Conservation (phyloP, 75 land plant genomes). For the Sequoiadendron giganteum region DNA sequence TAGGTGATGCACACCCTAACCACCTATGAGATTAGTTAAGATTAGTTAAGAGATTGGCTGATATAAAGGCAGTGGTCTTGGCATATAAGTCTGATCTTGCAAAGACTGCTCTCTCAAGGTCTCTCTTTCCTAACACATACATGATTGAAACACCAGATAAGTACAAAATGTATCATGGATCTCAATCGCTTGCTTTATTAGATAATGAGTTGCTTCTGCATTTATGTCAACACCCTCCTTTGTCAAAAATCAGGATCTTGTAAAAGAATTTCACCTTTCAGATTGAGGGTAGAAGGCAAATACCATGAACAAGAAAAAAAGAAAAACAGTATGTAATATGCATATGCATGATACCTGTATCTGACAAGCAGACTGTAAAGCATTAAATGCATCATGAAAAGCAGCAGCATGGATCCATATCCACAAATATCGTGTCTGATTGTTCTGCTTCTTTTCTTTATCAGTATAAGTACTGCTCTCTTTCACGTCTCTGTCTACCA, state of each 20-base stretch:
- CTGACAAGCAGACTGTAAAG: conserved; percentile 54
- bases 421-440: conserved; percentile 55
- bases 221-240: neutral
- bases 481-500: conserved; percentile 1
- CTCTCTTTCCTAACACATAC: neutral
- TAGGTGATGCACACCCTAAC: neutral
- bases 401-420: conserved; percentile 84
- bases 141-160: neutral
- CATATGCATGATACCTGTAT: conserved; percentile 34
- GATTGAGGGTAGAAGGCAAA: neutral
- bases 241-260: neutral
- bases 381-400: conserved; percentile 59
- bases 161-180: neutral
- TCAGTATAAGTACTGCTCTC: neutral
- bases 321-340: neutral
- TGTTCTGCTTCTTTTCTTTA: neutral
- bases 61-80: neutral
- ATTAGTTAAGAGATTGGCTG: neutral
- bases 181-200: neutral
- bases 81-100: neutral
- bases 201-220: neutral
- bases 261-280: neutral
- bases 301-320: conserved; percentile 4
- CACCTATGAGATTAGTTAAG: neutral
- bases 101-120: neutral